These are phyloP conservation scores for Apiospora arundinis DNA, from an alignment of 2,329 filamentous ascomycete genomes.

Conservation along the genomic window DNA sequence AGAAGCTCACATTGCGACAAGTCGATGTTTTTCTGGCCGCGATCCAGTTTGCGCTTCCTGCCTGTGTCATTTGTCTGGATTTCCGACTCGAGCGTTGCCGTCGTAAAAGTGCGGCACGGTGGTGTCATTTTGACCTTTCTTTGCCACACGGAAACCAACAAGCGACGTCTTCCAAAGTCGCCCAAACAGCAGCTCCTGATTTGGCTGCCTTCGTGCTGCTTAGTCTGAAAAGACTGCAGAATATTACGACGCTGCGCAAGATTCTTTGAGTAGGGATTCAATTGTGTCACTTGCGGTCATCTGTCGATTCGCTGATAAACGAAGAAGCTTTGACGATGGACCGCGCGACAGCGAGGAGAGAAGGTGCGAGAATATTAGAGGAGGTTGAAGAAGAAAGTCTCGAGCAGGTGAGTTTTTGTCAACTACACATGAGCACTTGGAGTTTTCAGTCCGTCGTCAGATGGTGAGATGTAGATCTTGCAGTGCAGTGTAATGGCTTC, in stretches of 20 bases:
- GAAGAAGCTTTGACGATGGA: conserved; percentile 35
- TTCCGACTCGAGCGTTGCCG: conserved; percentile 54
- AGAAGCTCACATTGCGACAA: conserved; percentile 62
- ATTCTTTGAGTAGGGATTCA: not conserved
- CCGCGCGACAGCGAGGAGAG: conserved; percentile 45
- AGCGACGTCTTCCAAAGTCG: not conserved
- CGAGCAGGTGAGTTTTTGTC: conserved; percentile 57
- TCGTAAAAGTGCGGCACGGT: conserved; percentile 61
- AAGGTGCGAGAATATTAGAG: conserved; percentile 56
- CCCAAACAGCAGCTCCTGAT: not conserved
- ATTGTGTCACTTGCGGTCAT: not conserved
- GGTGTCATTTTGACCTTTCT: conserved; percentile 56
- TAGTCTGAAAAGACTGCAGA: not conserved
- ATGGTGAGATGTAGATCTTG: not conserved
- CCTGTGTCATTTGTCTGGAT: conserved; percentile 56
- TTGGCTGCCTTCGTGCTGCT: not conserved
- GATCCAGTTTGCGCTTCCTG: conserved; percentile 58
- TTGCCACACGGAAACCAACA: not conserved
- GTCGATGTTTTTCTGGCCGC: conserved; percentile 49
- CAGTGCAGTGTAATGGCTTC: not conserved
- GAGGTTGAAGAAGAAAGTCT: conserved; percentile 64
- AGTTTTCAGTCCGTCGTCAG: not conserved
- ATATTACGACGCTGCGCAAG: not conserved
- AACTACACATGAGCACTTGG: not conserved
- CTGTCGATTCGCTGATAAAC: not conserved